Percentiles rank a stretch among this genome's conserved stretches.
These are phyloP conservation scores for Vachellia collinsii DNA, from an alignment of 306 rosid genomes.

Conservation along the genomic window DNA sequence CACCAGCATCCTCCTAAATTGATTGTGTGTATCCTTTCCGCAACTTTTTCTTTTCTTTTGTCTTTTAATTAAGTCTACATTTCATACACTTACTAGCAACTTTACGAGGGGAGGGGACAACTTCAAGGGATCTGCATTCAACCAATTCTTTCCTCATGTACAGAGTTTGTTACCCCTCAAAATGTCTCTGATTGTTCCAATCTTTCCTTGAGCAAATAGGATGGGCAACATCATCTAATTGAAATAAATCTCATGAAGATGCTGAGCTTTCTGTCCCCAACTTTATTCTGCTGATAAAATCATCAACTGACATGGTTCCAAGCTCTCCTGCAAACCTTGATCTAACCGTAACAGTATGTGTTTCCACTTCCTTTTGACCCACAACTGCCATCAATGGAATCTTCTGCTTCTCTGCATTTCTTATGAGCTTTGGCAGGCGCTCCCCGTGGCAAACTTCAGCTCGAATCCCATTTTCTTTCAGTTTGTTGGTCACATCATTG, in stretches of 20 bases:
- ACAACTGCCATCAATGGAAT: conserved; percentile 95
- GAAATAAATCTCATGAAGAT: conserved; percentile 47
- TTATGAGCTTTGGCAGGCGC: conserved; percentile 87
- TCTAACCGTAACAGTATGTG: conserved; percentile 71
- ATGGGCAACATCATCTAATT: conserved; percentile 11
- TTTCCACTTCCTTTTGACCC: conserved; percentile 86
- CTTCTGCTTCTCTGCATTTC: conserved; percentile 91
- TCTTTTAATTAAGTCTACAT: too few species aligned
- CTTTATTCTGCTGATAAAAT: conserved; percentile 69
- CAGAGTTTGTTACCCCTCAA: conserved; percentile 1
- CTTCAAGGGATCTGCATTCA: too few species aligned
- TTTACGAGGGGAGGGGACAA: too few species aligned
- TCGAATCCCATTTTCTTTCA: conserved; percentile 69
- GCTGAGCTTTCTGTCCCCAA: conserved; percentile 54
- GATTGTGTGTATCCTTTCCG: not conserved
- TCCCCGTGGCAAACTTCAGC: conserved; percentile 87
- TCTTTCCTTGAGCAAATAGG: conserved; percentile 14
- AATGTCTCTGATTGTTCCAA: conserved; percentile 8
- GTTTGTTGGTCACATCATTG: conserved; percentile 63
- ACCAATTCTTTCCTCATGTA: conserved; percentile 8
- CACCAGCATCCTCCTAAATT: not conserved
- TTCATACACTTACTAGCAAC: too few species aligned
- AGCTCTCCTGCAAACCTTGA: conserved; percentile 86
- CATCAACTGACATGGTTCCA: conserved; percentile 79
- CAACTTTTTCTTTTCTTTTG: not conserved